A percentile compares a stretch with the other conserved stretches of the same genome.
Evolutionary conservation across 805 yeast genomes (phyloP).

Genomic region (Allodekkera sacchari): DNA sequence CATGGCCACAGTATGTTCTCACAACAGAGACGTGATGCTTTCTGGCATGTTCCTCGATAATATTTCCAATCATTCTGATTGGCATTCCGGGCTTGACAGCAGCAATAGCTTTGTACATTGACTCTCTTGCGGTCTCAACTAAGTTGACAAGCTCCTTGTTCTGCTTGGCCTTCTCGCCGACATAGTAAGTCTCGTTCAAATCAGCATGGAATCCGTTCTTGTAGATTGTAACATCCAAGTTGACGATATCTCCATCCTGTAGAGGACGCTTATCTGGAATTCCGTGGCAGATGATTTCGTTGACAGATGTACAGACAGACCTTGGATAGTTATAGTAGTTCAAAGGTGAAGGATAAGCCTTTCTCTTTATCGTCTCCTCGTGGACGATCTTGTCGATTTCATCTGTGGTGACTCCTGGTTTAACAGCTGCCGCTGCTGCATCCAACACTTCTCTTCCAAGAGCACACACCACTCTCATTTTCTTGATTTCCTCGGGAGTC

Average conservation of each 20-base stretch:
- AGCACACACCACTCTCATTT: slow-evolving; percentile 65
- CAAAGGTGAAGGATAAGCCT: slow-evolving; percentile 90
- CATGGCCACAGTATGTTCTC: slow-evolving; percentile 89
- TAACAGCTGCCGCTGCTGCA: slow-evolving; percentile 71
- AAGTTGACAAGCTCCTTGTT: slow-evolving; percentile 78
- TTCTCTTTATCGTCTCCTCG: slow-evolving; percentile 77
- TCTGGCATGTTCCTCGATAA: slow-evolving; percentile 80
- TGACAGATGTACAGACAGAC: slow-evolving; percentile 85
- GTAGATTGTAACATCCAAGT: slow-evolving; percentile 80
- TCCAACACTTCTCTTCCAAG: slow-evolving; percentile 87
- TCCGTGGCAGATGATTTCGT: slow-evolving; percentile 96
- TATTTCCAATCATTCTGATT: slow-evolving; percentile 78
- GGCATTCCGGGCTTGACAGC: slow-evolving; percentile 87
- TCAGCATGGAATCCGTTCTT: slow-evolving; percentile 90
- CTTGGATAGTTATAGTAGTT: slow-evolving; percentile 93
- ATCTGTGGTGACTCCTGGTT: slow-evolving; percentile 90
- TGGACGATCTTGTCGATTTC: slow-evolving; percentile 83
- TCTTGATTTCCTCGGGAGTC: slow-evolving; percentile 60
- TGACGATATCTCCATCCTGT: slow-evolving; percentile 90
- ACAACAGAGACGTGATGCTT: slow-evolving; percentile 79
- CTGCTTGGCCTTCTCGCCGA: slow-evolving; percentile 79
- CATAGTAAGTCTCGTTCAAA: slow-evolving; percentile 92
- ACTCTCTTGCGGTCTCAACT: slow-evolving; percentile 87
- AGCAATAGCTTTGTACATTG: slow-evolving; percentile 75
- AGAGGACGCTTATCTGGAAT: slow-evolving; percentile 86